A percentile compares a stretch with the other conserved stretches of the same genome.
Conservation (phyloP, 495 filamentous ascomycete species). For the Penicillium roqueforti region DNA sequence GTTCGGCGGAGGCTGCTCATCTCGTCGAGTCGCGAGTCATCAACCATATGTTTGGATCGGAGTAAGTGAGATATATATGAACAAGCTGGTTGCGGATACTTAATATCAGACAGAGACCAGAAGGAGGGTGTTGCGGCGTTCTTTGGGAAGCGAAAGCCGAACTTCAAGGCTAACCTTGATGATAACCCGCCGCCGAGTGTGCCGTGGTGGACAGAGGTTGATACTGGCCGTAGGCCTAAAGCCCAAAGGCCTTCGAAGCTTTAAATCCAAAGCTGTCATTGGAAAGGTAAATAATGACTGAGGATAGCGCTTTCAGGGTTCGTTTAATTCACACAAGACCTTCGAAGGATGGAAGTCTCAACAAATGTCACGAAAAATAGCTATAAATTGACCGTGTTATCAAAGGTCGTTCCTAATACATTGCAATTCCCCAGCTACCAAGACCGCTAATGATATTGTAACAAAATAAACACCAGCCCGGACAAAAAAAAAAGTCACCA, state of each 20-base stretch:
- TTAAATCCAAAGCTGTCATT: conserved; percentile 11
- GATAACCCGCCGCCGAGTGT: conserved; percentile 23
- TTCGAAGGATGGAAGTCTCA: neutral
- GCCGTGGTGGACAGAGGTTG: conserved; percentile 34
- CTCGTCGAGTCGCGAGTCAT: conserved; percentile 55
- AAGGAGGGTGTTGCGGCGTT: conserved; percentile 47
- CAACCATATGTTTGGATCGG: conserved; percentile 49
- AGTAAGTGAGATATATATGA: conserved; percentile 16
- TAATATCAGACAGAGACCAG: conserved; percentile 34
- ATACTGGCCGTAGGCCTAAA: conserved; percentile 27
- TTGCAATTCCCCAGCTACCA: conserved; percentile 22
- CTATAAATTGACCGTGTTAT: conserved; percentile 8
- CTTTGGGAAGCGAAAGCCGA: conserved; percentile 47
- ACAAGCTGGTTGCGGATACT: neutral
- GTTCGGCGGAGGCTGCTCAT: conserved; percentile 53
- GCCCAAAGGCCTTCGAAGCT: conserved; percentile 27
- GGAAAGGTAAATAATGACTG: too few relatives aligned
- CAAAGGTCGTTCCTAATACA: conserved; percentile 22
- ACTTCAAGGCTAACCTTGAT: conserved; percentile 45
- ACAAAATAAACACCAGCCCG: conserved; percentile 25
- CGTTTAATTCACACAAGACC: neutral
- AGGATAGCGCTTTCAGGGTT: neutral
- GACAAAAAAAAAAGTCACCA: conserved; percentile 20
- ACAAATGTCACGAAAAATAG: neutral
- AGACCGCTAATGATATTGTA: conserved; percentile 29